These are phyloP conservation scores for Carex parvula DNA, from an alignment of 176 grass and related monocot species.

Conservation along the genomic window DNA sequence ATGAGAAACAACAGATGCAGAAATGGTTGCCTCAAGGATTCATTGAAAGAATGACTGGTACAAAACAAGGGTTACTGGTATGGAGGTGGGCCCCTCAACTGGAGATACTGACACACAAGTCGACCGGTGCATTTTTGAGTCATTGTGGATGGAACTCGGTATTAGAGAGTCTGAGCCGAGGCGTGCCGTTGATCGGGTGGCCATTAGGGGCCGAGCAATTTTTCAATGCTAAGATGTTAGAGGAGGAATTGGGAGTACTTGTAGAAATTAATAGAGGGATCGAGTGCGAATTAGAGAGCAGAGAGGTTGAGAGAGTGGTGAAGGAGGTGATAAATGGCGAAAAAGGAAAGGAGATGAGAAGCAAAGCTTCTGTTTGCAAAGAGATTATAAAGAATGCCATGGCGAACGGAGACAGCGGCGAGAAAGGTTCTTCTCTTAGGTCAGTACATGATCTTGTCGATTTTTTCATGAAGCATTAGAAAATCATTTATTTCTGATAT, in stretches of 20 bases:
- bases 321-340: constrained; percentile 6
- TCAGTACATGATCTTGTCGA: constrained; percentile 15
- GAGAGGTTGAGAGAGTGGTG: constrained; percentile 5
- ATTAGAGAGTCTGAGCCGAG: constrained; percentile 21
- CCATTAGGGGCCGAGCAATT: constrained; percentile 9
- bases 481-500: not conserved
- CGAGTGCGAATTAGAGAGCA: constrained; percentile 11
- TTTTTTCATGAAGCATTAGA: constrained; percentile 21
- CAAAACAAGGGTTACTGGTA: constrained; percentile 29
- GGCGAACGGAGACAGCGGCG: not conserved
- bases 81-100: constrained; percentile 41
- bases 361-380: constrained; percentile 8
- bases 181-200: not conserved
- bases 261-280: constrained; percentile 18
- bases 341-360: constrained; percentile 20
- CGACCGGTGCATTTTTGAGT: constrained; percentile 37
- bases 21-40: constrained; percentile 43
- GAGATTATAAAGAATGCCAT: constrained; percentile 13
- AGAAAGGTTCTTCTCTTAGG: constrained; percentile 26
- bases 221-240: constrained; percentile 22
- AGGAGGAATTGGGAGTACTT: constrained; percentile 17
- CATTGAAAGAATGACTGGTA: constrained; percentile 4
- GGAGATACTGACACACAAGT: constrained; percentile 33
- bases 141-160: constrained; percentile 48
- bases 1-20: not conserved